A percentile compares a stretch with the other conserved stretches of the same genome.
Evolutionary conservation across 1,284 basidiomycete genomes (phyloP).

Genomic region (Ceratobasidium sp.): DNA sequence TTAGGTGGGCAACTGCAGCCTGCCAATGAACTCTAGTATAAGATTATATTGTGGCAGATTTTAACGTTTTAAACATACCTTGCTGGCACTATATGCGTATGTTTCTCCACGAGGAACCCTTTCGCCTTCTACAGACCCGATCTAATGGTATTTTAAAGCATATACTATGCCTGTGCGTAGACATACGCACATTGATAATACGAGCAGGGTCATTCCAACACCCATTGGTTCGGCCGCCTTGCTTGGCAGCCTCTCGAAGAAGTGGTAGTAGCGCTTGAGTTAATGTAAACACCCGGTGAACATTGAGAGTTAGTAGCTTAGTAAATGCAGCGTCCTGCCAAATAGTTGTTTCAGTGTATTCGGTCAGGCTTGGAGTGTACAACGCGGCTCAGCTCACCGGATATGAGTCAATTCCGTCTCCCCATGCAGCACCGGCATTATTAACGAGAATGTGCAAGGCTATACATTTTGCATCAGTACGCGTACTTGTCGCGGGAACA

Average conservation of each 20-base stretch:
- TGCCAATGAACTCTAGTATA: conserved; percentile 31
- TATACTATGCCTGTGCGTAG: not conserved
- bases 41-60: not conserved
- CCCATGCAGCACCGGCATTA: conserved; percentile 78
- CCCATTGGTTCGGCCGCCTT: conserved; percentile 59
- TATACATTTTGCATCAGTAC: too few relatives aligned
- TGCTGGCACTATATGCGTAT: conserved; percentile 77
- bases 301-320: conserved; percentile 75
- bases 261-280: conserved; percentile 76
- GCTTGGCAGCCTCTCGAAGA: conserved; percentile 66
- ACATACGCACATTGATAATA: conserved; percentile 70
- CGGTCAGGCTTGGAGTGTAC: too few relatives aligned
- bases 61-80: conserved; percentile 58
- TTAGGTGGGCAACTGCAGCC: conserved; percentile 72
- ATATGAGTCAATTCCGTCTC: conserved; percentile 68
- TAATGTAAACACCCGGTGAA: conserved; percentile 77
- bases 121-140: conserved; percentile 74
- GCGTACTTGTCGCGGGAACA: too few relatives aligned
- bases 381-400: conserved; percentile 62
- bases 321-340: conserved; percentile 66
- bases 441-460: conserved; percentile 74
- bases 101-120: conserved; percentile 70
- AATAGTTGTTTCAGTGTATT: too few relatives aligned
- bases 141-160: conserved; percentile 59
- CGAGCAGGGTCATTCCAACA: conserved; percentile 67